Evolutionary conservation across 2,329 filamentous ascomycete species (phyloP), one percentile per base, ranked within the genome.

Genomic region (Nigrospora sphaerica): DNA sequence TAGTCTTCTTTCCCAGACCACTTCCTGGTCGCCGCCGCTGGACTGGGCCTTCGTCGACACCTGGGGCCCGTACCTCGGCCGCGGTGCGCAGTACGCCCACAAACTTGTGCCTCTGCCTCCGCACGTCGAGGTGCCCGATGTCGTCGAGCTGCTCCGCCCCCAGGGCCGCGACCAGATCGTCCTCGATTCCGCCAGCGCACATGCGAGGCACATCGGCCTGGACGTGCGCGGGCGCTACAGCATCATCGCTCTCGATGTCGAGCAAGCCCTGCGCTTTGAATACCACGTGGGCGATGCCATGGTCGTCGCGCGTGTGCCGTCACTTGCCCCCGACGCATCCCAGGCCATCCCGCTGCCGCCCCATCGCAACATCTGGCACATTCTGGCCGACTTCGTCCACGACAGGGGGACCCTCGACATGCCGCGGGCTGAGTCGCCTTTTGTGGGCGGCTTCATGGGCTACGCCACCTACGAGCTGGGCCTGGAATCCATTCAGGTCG

Each of bases 391-490:
- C 6, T 75, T 75, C 37, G 62, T n/a, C 57, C 52, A 23, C 36
- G 62, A 1, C 32, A 53, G 6, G 33, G 23, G 23, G 10, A 52
- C 19, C 48, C 56, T 10, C 47, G 58, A 28, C 46, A 55, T 28
- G 51, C 57, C 0, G 56, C 61, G 33, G 23, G 52, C 57, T 0
- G 58, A 63, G 32, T 66, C 67, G 0, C 78, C 86, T 0, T 95
- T 95, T 60, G 81, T 87, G 65, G 90, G 88, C 44, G 90, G 90
- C 0, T 83, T 95, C 49, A 80, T 95, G 67, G 90, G 90, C 0
- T 95, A 85, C 57, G 77, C 89, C 43, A 89, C 87, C 0, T 95
- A 95, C 50, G 90, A 95, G 62, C 80, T 90, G 60, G 88, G 88
- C 0, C 69, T 95, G 1, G 70, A 74, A 52, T 80, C 74, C 16